Base-by-base conservation (phyloP, 2,329 filamentous ascomycete genomes). In the Ophiostoma novo-ulmi region DNA sequence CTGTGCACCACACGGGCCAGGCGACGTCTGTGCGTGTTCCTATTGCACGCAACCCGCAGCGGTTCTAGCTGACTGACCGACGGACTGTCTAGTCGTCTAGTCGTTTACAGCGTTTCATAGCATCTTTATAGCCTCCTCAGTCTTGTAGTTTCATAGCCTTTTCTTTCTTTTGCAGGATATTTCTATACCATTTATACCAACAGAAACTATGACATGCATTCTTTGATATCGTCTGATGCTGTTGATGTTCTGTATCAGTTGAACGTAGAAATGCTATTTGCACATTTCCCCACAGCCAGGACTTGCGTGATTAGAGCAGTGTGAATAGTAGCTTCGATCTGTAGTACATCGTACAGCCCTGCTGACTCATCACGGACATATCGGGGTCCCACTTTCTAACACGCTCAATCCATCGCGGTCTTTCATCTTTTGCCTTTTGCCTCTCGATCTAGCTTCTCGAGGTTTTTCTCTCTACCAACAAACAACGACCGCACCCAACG, bases 1-100 rank as follows among this genome's bases (percentile, higher is more conserved):
- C 70, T 1, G 67, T 71, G 41, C 69, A 65, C 70, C 67, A 41
- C 5, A 64, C 71, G 61, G 70, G 70, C 20, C 44, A 69, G 17
- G 67, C 69, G 1, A 73, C 70, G 52, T 69, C 69, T n/a, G 72
- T 73, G 69, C 72, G 72, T 14, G 70, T 73, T 8, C 72, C 72
- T 10, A 73, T 73, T n/a, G 36, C 72, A 31, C 70, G 70, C 44
- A 63, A 70, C 66, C 68, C 22, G 55, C 17, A 35, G 64, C 52
- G 26, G 14, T 22, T 66, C 35, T 67, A 58, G 65, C 26, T 44
- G 38, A 39, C 38, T 39, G 17, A 20, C 14, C n/a, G 14, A 31
- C 31, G 31, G 31, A 31, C 3, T 31, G 31, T 31, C 3, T 31
- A 31, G 31, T 31, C 31, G 31, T 31, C 31, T 31, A 4, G 31